phyloP scores from a whole-genome alignment of 345 rosid species.

The Cardamine occulta region DNA sequence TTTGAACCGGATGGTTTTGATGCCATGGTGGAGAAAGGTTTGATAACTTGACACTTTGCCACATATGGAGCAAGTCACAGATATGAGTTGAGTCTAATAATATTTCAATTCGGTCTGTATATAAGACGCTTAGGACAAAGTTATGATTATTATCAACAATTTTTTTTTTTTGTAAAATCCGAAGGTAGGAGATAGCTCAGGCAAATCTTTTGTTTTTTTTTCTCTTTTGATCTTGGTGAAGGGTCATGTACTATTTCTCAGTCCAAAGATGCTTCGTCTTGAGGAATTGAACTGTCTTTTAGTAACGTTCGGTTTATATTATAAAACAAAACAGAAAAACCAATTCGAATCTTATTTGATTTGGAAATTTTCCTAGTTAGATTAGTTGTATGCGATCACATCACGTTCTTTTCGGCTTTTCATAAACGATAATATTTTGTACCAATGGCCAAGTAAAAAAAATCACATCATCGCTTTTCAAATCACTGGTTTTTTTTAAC shows the following conservation, averaged over 20 bases:
- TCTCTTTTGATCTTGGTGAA: neutral
- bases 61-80: slow-evolving; percentile 26
- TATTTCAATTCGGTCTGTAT: slow-evolving; percentile 12
- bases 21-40: slow-evolving; percentile 26
- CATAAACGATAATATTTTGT: slow-evolving; percentile 7
- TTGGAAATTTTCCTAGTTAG: slow-evolving; percentile 5
- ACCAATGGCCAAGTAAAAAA: slow-evolving; percentile 13
- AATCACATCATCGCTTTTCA: neutral
- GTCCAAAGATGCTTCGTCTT: slow-evolving; percentile 9
- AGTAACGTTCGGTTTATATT: slow-evolving; percentile 8
- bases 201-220: slow-evolving; percentile 3
- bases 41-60: slow-evolving; percentile 5
- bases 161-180: slow-evolving; percentile 35
- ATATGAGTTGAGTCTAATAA: slow-evolving; percentile 29
- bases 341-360: slow-evolving; percentile 6
- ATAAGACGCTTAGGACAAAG: slow-evolving; percentile 34
- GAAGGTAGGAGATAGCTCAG: slow-evolving; percentile 33
- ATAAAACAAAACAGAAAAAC: slow-evolving; percentile 7
- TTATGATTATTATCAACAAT: slow-evolving; percentile 26
- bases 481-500: neutral
- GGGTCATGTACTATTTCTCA: neutral
- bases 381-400: neutral
- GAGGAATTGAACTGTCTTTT: slow-evolving; percentile 2
- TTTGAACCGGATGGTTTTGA: slow-evolving; percentile 29
- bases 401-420: neutral